Evolutionary conservation across 352 stramenopile species (phyloP).

Genomic region (Globisporangium radiosum): DNA sequence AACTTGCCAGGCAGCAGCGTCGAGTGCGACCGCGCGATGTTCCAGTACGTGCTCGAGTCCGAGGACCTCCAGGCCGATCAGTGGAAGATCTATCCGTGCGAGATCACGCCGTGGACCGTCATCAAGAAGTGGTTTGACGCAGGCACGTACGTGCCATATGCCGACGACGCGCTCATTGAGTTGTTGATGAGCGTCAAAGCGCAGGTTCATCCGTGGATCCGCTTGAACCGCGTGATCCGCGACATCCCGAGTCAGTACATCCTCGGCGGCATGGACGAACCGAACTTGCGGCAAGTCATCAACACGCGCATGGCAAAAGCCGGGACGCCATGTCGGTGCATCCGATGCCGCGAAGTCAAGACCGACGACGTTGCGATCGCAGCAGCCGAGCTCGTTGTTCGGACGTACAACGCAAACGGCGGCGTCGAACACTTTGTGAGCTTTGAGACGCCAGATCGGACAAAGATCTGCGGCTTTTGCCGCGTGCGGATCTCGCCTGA

Average conservation of each 20-base stretch:
- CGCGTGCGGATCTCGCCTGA: conserved; percentile 74
- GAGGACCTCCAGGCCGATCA: conserved; percentile 90
- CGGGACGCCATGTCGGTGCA: conserved; percentile 81
- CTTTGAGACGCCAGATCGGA: conserved; percentile 86
- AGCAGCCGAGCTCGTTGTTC: conserved; percentile 58
- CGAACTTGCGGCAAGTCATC: conserved; percentile 89
- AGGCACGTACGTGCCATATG: conserved; percentile 86
- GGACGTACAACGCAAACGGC: conserved; percentile 82
- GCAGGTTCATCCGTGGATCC: conserved; percentile 92
- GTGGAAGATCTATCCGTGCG: conserved; percentile 95
- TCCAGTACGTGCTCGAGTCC: conserved; percentile 85
- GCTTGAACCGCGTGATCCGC: conserved; percentile 90
- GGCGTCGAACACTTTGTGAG: conserved; percentile 90
- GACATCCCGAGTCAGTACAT: conserved; percentile 94
- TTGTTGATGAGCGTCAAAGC: conserved; percentile 88
- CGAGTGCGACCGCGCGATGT: conserved; percentile 86
- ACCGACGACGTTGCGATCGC: conserved; percentile 77
- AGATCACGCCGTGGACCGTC: conserved; percentile 88
- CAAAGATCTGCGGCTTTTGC: conserved; percentile 89
- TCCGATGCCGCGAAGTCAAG: conserved; percentile 90
- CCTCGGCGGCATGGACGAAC: conserved; percentile 88
- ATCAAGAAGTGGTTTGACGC: conserved; percentile 90
- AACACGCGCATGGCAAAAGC: conserved; percentile 71
- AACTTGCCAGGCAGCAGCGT: conserved; percentile 84
- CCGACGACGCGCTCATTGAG: conserved; percentile 82